Percentiles rank a stretch among this genome's conserved stretches.
These are phyloP conservation scores for Apocynum venetum DNA, from an alignment of 257 asterid species.

Conservation along the genomic window DNA sequence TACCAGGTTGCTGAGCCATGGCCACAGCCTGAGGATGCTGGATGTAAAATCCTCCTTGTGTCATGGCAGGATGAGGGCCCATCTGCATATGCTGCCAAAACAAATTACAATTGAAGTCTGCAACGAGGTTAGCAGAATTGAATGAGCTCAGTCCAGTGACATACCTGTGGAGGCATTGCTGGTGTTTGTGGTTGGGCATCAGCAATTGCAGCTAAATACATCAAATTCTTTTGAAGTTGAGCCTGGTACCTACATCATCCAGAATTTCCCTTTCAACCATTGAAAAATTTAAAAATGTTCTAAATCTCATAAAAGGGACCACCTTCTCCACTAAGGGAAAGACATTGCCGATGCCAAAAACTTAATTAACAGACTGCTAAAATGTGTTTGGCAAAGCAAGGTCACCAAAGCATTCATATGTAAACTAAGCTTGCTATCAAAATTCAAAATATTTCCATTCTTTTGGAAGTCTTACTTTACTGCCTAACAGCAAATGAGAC, in stretches of 20 bases:
- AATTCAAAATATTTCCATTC: neutral
- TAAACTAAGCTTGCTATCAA: neutral
- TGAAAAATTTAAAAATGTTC: neutral
- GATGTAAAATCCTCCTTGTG: constrained; percentile 74
- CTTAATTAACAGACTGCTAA: neutral
- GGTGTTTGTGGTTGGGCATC: constrained; percentile 93
- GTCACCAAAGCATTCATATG: neutral
- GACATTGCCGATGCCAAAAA: neutral
- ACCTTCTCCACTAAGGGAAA: neutral
- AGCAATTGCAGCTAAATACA: constrained; percentile 96
- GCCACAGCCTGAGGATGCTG: constrained; percentile 75
- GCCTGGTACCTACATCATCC: constrained; percentile 68
- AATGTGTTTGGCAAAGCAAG: neutral
- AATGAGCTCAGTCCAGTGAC: constrained; percentile 1
- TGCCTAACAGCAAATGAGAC: neutral
- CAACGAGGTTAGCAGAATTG: neutral
- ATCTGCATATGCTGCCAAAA: constrained; percentile 42
- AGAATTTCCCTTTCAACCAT: constrained; percentile 12
- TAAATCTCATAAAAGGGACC: neutral
- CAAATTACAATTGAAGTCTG: constrained; percentile 11
- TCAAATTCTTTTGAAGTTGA: constrained; percentile 83
- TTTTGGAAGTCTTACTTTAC: neutral
- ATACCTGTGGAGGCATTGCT: constrained; percentile 65
- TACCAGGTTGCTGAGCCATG: constrained; percentile 62
- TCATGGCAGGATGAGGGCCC: constrained; percentile 62